Percentiles rank a stretch among this genome's conserved stretches.
Evolutionary conservation across 1,284 basidiomycete genomes (phyloP).

Genomic region (Naganishia liquefaciens): DNA sequence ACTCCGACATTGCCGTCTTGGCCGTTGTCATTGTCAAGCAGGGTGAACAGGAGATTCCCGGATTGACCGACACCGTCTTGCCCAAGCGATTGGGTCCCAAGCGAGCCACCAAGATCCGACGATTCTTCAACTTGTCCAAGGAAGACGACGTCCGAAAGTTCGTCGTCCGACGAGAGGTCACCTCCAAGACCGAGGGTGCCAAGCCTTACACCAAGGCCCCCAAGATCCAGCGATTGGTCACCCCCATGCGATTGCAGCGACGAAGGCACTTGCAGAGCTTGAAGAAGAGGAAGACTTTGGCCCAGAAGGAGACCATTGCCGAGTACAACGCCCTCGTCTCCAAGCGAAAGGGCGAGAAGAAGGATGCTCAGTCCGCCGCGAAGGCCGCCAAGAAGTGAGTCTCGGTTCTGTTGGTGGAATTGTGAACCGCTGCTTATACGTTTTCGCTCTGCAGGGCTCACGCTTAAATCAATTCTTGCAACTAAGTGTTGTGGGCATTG

Average conservation of each 20-base stretch:
- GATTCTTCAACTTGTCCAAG: slow-evolving; percentile 97
- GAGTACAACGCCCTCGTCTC: slow-evolving; percentile 79
- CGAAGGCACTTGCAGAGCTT: slow-evolving; percentile 89
- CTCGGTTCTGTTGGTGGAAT: background rate
- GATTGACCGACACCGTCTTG: slow-evolving; percentile 87
- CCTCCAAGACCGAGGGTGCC: slow-evolving; percentile 86
- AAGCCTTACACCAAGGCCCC: slow-evolving; percentile 98
- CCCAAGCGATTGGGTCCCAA: slow-evolving; percentile 85
- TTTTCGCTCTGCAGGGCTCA: slow-evolving; percentile 19
- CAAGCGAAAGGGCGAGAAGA: slow-evolving; percentile 92
- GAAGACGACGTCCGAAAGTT: slow-evolving; percentile 98
- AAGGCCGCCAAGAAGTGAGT: slow-evolving; percentile 53
- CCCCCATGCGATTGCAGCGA: slow-evolving; percentile 91
- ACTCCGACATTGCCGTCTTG: slow-evolving; percentile 92
- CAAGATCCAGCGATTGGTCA: slow-evolving; percentile 74
- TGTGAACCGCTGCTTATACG: background rate
- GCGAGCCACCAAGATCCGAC: slow-evolving; percentile 91
- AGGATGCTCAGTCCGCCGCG: slow-evolving; percentile 65
- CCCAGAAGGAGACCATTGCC: slow-evolving; percentile 90
- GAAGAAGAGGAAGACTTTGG: slow-evolving; percentile 83
- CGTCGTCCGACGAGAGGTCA: slow-evolving; percentile 84
- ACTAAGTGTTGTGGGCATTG: slow-evolving; percentile 15
- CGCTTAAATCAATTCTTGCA: slow-evolving; percentile 26
- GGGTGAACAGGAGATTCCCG: slow-evolving; percentile 87
- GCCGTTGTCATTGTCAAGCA: slow-evolving; percentile 96